Conservation (phyloP, 208 protist species). For the Crithidia bombi region DNA sequence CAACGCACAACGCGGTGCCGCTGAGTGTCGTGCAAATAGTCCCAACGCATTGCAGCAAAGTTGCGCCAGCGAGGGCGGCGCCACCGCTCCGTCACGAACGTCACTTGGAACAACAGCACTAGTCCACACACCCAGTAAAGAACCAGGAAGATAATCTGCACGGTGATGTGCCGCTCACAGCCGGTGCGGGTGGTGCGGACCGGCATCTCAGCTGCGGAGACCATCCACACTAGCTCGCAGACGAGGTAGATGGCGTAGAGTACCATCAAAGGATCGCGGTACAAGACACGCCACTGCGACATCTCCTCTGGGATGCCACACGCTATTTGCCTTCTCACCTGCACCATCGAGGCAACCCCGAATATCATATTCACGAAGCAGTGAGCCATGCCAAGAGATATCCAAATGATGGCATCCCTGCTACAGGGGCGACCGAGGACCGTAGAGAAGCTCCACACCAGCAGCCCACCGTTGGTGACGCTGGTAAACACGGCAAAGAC, state of each 20-base stretch:
- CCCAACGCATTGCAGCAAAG: constrained; percentile 31
- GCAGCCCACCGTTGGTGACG: constrained; percentile 53
- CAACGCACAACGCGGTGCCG: not conserved
- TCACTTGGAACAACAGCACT: constrained; percentile 40
- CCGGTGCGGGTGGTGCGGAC: constrained; percentile 1
- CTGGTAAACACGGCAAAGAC: constrained; percentile 53
- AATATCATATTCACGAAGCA: constrained; percentile 73
- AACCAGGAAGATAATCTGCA: constrained; percentile 52
- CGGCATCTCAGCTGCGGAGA: constrained; percentile 27
- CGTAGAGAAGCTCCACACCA: constrained; percentile 56
- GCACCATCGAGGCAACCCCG: constrained; percentile 50
- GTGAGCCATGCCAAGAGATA: constrained; percentile 51
- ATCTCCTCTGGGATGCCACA: constrained; percentile 46
- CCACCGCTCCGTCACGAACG: constrained; percentile 67
- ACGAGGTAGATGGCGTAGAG: constrained; percentile 52
- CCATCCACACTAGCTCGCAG: constrained; percentile 73
- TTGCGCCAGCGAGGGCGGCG: constrained; percentile 63
- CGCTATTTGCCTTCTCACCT: constrained; percentile 47
- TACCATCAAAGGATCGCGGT: constrained; percentile 40
- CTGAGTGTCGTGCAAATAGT: constrained; percentile 24
- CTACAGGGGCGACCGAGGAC: constrained; percentile 43
- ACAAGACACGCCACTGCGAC: constrained; percentile 48
- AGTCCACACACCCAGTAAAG: constrained; percentile 46
- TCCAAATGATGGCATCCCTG: constrained; percentile 22
- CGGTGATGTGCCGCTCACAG: constrained; percentile 48